Evolutionary conservation across 306 rosid species (phyloP).

Genomic region (Ochetophila trinervis): DNA sequence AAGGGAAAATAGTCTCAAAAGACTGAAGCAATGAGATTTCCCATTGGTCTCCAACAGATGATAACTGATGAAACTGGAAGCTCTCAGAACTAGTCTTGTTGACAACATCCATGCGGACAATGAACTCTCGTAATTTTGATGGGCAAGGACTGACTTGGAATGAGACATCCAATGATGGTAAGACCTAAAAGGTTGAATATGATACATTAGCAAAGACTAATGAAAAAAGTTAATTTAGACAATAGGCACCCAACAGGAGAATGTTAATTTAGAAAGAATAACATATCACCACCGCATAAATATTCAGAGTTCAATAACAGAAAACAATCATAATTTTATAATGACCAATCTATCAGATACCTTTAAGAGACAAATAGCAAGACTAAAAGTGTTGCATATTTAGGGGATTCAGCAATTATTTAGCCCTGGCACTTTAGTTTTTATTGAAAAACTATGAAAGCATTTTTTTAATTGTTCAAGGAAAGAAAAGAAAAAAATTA

Average conservation of each 20-base stretch:
- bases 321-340: too few relatives aligned
- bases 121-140: conserved; percentile 78
- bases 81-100: conserved; percentile 73
- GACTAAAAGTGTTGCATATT: too few relatives aligned
- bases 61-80: conserved; percentile 80
- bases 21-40: conserved; percentile 79
- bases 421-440: too few relatives aligned
- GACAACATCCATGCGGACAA: conserved; percentile 79
- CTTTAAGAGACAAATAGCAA: too few relatives aligned
- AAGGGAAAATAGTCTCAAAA: conserved; percentile 66
- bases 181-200: conserved; percentile 48
- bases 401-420: too few relatives aligned
- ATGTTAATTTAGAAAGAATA: neutral
- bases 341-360: neutral
- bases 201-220: conserved; percentile 26
- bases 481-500: neutral
- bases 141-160: conserved; percentile 86
- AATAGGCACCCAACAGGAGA: neutral
- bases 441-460: too few relatives aligned
- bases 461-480: neutral
- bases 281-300: neutral
- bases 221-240: neutral
- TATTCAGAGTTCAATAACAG: neutral
- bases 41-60: conserved; percentile 71
- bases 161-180: conserved; percentile 82